Evolutionary conservation across 139 green algal genomes (phyloP), one percentile per base, ranked within the genome.

Genomic region (Microglena sp.): DNA sequence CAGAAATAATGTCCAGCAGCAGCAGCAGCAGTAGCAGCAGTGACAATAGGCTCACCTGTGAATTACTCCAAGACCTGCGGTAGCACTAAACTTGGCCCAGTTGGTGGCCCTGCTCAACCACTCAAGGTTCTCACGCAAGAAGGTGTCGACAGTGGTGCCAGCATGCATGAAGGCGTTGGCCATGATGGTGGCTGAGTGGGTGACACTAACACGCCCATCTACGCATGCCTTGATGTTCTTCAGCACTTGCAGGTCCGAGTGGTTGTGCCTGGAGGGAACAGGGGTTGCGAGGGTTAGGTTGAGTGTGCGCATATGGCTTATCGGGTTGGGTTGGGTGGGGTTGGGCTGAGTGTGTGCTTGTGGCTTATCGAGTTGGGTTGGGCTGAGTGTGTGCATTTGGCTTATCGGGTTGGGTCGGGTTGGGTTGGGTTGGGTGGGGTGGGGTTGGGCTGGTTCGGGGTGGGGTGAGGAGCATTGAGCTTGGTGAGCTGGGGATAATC

Each of bases 31-130:
- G 11, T 15, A 50, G 40, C 11, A 50, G 11, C 40, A 50, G 40
- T 11, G 5, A 72, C 15, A 26, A 26, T 45, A 21, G 2, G 7
- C 67, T 33, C 32, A 77, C 72, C 67, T 82, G 80, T 99, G 94
- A 64, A 99, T 99, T 35, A 96, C 90, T 1, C 94, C 94, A 32
- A 99, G 84, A 0, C 90, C 91, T 32, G 94, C 94, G 5, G 94
- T 99, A n/a, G 94, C 94, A 35, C 68, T 85, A 78, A 99, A 98
- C 75, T 98, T 98, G 63, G 92, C 89, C 94, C 94, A 99, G 86
- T 99, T 99, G 66, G 94, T 99, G 11, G 94, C 90, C 36, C 86
- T 82, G 22, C 73, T 81, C 62, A 99, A 83, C 93, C 93, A 99
- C 44, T 99, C 93, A 60, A 97, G 73, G 79, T 96, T 96, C 30